phyloP scores from a whole-genome alignment of 192 early-diverging fungal species.

The Irineochytrium annulatum region DNA sequence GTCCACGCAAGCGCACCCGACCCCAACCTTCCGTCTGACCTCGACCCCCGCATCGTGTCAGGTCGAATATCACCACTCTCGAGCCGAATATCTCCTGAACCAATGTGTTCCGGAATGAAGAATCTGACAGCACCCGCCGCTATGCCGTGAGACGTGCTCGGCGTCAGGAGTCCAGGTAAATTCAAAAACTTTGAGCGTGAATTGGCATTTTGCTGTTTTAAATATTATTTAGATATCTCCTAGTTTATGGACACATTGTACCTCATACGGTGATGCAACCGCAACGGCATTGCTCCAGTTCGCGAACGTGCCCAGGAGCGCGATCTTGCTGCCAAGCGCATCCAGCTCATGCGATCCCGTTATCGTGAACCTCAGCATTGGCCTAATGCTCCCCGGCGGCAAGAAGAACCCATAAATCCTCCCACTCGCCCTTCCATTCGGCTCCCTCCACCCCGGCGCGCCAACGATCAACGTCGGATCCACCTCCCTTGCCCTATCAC shows the following conservation, averaged over 20 bases:
- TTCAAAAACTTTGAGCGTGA: constrained; percentile 22
- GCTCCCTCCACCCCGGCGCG: constrained; percentile 9
- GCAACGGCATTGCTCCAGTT: not conserved
- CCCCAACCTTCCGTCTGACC: not conserved
- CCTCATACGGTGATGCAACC: constrained; percentile 10
- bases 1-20: not conserved
- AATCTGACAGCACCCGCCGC: constrained; percentile 12
- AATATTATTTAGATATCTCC: not conserved
- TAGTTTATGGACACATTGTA: too few species aligned
- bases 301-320: not conserved
- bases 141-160: constrained; percentile 3
- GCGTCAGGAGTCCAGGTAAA: constrained; percentile 20
- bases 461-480: constrained; percentile 6
- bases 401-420: constrained; percentile 2
- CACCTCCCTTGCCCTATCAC: not conserved
- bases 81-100: not conserved
- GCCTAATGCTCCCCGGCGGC: not conserved
- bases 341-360: not conserved
- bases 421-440: constrained; percentile 1
- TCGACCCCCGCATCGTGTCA: not conserved
- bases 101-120: not conserved
- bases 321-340: constrained; percentile 12
- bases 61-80: not conserved
- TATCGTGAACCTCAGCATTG: not conserved
- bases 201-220: not conserved